Evolutionary conservation across 495 filamentous ascomycete genomes (phyloP).

Genomic region (Penicillium cataractarum): DNA sequence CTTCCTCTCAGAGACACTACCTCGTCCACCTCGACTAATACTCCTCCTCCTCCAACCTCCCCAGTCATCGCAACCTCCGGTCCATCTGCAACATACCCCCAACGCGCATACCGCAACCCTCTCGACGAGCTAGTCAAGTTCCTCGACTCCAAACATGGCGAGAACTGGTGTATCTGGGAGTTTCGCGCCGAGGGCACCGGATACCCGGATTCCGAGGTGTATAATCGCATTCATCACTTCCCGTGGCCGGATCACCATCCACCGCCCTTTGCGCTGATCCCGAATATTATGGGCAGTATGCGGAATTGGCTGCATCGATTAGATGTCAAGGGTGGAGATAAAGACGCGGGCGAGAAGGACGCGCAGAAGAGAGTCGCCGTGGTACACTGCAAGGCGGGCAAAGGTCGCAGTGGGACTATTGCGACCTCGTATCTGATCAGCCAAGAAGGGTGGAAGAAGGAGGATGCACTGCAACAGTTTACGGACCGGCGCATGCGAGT

Average conservation of each 20-base stretch:
- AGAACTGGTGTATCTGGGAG: slow-evolving; percentile 93
- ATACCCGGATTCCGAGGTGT: slow-evolving; percentile 88
- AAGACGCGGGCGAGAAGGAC: slow-evolving; percentile 19
- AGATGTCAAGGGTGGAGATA: slow-evolving; percentile 33
- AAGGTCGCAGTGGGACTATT: slow-evolving; percentile 90
- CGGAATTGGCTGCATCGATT: slow-evolving; percentile 74
- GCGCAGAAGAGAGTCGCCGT: slow-evolving; percentile 72
- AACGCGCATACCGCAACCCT: slow-evolving; percentile 90
- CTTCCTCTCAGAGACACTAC: not conserved
- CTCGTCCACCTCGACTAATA: slow-evolving; percentile 1
- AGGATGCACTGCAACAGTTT: slow-evolving; percentile 79
- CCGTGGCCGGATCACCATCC: slow-evolving; percentile 98
- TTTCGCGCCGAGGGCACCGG: slow-evolving; percentile 96
- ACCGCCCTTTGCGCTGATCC: slow-evolving; percentile 86
- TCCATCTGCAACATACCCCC: slow-evolving; percentile 83
- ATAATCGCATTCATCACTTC: slow-evolving; percentile 80
- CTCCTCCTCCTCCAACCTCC: not conserved
- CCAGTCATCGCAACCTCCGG: slow-evolving; percentile 78
- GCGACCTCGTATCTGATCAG: slow-evolving; percentile 86
- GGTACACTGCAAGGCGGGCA: slow-evolving; percentile 97
- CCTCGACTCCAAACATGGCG: slow-evolving; percentile 80
- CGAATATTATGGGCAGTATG: slow-evolving; percentile 88
- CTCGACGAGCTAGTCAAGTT: slow-evolving; percentile 81
- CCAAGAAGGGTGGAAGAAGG: slow-evolving; percentile 81
- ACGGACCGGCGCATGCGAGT: slow-evolving; percentile 87